Conservation (phyloP, 495 filamentous ascomycete genomes). For the Ramalina intermedia region DNA sequence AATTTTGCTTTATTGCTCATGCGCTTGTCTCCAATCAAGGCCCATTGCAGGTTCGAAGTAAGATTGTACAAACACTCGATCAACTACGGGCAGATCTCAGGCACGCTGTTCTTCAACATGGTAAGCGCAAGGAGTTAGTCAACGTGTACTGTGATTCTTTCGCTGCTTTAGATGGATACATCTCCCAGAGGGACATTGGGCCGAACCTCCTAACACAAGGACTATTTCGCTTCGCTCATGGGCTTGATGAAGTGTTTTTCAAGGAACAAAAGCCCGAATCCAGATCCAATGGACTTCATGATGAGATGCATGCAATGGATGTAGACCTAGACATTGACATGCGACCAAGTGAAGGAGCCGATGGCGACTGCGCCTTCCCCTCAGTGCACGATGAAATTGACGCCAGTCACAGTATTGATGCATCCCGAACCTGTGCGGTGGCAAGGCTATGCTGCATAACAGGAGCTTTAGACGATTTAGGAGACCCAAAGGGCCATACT, state of each 20-base stretch:
- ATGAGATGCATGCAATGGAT: slow-evolving; percentile 54
- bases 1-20: not conserved
- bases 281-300: not conserved
- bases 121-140: slow-evolving; percentile 14
- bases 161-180: slow-evolving; percentile 17
- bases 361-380: slow-evolving; percentile 16
- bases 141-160: slow-evolving; percentile 22
- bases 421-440: slow-evolving; percentile 23
- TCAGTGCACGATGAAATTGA: slow-evolving; percentile 33
- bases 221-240: slow-evolving; percentile 2
- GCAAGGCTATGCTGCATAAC: slow-evolving; percentile 13
- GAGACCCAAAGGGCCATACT: not conserved
- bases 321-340: slow-evolving; percentile 57
- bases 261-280: not conserved
- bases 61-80: slow-evolving; percentile 7
- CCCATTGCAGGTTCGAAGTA: too few relatives aligned
- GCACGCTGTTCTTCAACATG: slow-evolving; percentile 7
- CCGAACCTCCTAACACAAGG: slow-evolving; percentile 5
- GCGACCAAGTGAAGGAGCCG: slow-evolving; percentile 32
- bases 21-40: not conserved
- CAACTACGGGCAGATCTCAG: not conserved
- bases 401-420: slow-evolving; percentile 29
- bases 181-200: not conserved
- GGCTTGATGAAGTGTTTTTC: slow-evolving; percentile 10
- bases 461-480: not conserved